These are phyloP conservation scores for Fusarium redolens DNA, from an alignment of 2,329 filamentous ascomycete species.

Conservation along the genomic window DNA sequence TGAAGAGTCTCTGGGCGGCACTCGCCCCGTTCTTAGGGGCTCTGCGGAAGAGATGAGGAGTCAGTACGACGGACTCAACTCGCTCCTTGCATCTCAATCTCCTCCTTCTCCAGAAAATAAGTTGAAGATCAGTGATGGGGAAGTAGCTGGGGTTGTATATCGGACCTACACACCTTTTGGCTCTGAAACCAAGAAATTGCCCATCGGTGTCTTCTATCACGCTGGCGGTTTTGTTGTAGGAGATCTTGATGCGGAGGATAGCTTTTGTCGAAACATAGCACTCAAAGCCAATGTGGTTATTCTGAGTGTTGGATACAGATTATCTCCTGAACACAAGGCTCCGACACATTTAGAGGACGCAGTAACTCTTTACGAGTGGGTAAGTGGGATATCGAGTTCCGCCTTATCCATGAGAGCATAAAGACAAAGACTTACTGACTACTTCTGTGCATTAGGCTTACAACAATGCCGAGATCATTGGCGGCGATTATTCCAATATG, in stretches of 20 bases:
- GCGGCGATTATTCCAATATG: not conserved
- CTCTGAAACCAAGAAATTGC: not conserved
- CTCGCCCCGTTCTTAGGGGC: not conserved
- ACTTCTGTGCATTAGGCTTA: not conserved
- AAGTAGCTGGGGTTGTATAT: not conserved
- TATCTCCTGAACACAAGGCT: not conserved
- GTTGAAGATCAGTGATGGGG: not conserved
- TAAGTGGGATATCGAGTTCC: rapidly evolving
- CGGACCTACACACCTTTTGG: not conserved
- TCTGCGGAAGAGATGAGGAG: not conserved
- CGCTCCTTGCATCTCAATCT: not conserved
- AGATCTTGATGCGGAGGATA: not conserved
- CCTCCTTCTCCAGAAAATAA: not conserved
- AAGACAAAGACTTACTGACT: not conserved
- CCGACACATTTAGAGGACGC: not conserved
- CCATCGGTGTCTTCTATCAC: not conserved
- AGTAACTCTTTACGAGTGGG: not conserved
- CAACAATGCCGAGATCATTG: not conserved
- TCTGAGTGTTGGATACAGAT: not conserved
- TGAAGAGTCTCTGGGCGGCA: not conserved
- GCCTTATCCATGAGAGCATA: rapidly evolving
- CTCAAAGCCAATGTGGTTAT: not conserved
- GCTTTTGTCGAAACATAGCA: not conserved
- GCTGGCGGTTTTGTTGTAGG: not conserved
- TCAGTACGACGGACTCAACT: not conserved